phyloP scores from a whole-genome alignment of 192 early-diverging fungal genomes.

The Dimargaris cristalligena region DNA sequence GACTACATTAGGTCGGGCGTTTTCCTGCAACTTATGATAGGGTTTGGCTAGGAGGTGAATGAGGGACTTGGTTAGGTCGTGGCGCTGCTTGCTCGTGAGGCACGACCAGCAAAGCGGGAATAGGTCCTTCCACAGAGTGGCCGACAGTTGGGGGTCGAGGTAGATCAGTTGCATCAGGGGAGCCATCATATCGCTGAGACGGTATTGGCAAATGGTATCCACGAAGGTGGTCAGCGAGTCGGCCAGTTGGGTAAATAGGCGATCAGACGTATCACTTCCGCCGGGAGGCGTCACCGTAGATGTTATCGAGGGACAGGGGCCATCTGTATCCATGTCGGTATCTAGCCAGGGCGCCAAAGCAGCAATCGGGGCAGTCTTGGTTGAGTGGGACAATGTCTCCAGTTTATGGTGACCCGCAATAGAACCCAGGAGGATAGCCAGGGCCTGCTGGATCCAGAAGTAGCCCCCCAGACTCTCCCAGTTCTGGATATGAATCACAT shows the following conservation, averaged over 20 bases:
- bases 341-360: neutral
- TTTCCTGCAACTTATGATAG: constrained; percentile 68
- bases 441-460: constrained; percentile 88
- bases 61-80: constrained; percentile 67
- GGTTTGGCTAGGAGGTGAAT: constrained; percentile 79
- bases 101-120: constrained; percentile 75
- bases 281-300: neutral
- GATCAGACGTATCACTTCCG: neutral
- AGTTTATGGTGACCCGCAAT: constrained; percentile 17
- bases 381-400: neutral
- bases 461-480: constrained; percentile 77
- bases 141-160: constrained; percentile 45
- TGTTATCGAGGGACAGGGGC: neutral
- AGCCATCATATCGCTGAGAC: constrained; percentile 26
- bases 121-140: constrained; percentile 61
- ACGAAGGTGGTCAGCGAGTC: neutral
- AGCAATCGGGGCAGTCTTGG: neutral
- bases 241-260: neutral
- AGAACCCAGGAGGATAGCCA: constrained; percentile 69
- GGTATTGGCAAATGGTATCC: neutral
- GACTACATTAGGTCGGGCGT: constrained; percentile 82
- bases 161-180: constrained; percentile 50
- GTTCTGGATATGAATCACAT: constrained; percentile 81
- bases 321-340: neutral
- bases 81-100: constrained; percentile 54